phyloP scores from a whole-genome alignment of 805 yeast genomes.

The Candida rishiriensis region DNA sequence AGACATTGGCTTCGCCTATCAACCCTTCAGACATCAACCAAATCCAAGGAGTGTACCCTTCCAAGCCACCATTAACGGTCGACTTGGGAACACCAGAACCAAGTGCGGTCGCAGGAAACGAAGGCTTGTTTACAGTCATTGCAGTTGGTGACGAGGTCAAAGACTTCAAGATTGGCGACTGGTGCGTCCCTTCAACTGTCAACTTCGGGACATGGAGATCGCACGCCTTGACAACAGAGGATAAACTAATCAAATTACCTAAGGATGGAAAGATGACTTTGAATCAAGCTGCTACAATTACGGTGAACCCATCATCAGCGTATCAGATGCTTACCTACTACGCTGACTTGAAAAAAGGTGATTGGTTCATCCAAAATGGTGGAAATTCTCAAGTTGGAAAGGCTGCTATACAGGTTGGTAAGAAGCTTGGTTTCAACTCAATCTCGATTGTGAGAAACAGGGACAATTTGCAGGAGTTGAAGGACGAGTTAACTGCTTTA shows the following conservation, averaged over 20 bases:
- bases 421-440: slow-evolving; percentile 72
- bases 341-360: slow-evolving; percentile 56
- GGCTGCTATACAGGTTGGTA: slow-evolving; percentile 84
- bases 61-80: slow-evolving; percentile 56
- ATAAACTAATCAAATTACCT: slow-evolving; percentile 55
- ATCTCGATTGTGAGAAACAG: slow-evolving; percentile 86
- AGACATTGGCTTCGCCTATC: slow-evolving; percentile 75
- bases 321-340: slow-evolving; percentile 78
- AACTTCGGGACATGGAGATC: slow-evolving; percentile 95
- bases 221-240: slow-evolving; percentile 52
- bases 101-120: slow-evolving; percentile 87
- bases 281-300: slow-evolving; percentile 77
- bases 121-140: slow-evolving; percentile 85
- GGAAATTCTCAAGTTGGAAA: slow-evolving; percentile 95
- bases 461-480: slow-evolving; percentile 60
- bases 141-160: slow-evolving; percentile 55
- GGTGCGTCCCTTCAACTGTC: slow-evolving; percentile 76
- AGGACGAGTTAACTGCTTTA: slow-evolving; percentile 47
- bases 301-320: slow-evolving; percentile 93
- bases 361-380: slow-evolving; percentile 95
- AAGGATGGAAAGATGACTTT: slow-evolving; percentile 39
- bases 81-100: slow-evolving; percentile 58
- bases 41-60: slow-evolving; percentile 80
- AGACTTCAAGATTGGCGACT: slow-evolving; percentile 63
- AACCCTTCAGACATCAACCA: slow-evolving; percentile 91